These are phyloP conservation scores for Aschersonia sp. DNA, from an alignment of 2,329 filamentous ascomycete genomes.

Conservation along the genomic window DNA sequence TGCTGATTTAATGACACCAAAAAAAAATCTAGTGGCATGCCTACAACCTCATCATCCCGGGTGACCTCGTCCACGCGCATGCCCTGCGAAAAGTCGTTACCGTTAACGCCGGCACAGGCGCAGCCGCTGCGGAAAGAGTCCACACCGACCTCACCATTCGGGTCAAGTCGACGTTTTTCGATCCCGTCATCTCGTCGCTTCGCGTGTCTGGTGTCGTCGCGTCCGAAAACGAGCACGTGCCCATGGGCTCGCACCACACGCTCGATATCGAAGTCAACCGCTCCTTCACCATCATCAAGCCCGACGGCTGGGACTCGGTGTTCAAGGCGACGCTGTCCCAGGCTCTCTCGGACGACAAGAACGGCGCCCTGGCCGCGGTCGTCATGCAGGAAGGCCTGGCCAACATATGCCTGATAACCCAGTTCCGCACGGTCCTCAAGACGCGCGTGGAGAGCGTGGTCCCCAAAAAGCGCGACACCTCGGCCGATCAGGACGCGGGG, in stretches of 20 bases:
- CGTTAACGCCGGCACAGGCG: slow-evolving; percentile 32
- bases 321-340: slow-evolving; percentile 66
- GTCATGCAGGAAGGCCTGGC: slow-evolving; percentile 85
- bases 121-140: slow-evolving; percentile 33
- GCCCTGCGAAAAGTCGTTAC: slow-evolving; percentile 40
- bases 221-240: slow-evolving; percentile 36
- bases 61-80: slow-evolving; percentile 39
- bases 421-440: slow-evolving; percentile 64
- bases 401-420: slow-evolving; percentile 71
- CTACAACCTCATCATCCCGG: slow-evolving; percentile 42
- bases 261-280: slow-evolving; percentile 75
- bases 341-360: slow-evolving; percentile 62
- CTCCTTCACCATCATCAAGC: slow-evolving; percentile 79
- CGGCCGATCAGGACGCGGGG: slow-evolving; percentile 53
- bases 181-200: slow-evolving; percentile 37
- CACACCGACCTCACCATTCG: slow-evolving; percentile 42
- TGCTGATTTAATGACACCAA: too few species aligned
- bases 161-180: slow-evolving; percentile 43
- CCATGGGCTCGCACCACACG: slow-evolving; percentile 42
- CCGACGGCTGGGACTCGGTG: slow-evolving; percentile 76
- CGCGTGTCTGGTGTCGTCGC: slow-evolving; percentile 41
- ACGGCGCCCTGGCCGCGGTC: slow-evolving; percentile 74
- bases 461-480: slow-evolving; percentile 51
- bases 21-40: slow-evolving; percentile 34
- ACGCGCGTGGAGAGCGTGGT: slow-evolving; percentile 46